These are phyloP conservation scores for Sordariomycetes sp. DNA, from an alignment of 2,329 filamentous ascomycete genomes.

Conservation along the genomic window DNA sequence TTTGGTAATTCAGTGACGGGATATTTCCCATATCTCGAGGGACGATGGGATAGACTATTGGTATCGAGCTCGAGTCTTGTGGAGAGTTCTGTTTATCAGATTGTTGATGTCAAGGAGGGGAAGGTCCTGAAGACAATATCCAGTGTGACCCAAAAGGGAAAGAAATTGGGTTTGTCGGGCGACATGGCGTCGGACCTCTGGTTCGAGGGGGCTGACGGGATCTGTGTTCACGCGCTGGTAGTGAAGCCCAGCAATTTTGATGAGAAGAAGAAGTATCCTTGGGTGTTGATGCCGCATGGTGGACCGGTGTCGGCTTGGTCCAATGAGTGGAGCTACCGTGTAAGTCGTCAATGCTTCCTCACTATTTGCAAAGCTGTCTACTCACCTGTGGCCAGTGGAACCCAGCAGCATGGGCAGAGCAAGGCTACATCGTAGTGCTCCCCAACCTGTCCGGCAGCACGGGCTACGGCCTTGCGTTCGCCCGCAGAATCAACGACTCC, in stretches of 20 bases:
- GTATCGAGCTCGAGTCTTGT: slow-evolving; percentile 26
- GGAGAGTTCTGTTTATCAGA: slow-evolving; percentile 26
- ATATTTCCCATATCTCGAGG: slow-evolving; percentile 16
- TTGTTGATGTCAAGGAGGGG: slow-evolving; percentile 16
- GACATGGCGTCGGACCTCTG: slow-evolving; percentile 30
- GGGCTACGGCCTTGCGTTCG: slow-evolving; percentile 39
- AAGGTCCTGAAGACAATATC: slow-evolving; percentile 17
- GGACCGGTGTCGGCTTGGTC: slow-evolving; percentile 36
- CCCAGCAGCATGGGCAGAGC: slow-evolving; percentile 45
- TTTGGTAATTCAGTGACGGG: slow-evolving; percentile 15
- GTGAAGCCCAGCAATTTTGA: slow-evolving; percentile 28
- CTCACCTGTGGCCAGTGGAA: slow-evolving; percentile 33
- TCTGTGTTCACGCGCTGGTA: slow-evolving; percentile 27
- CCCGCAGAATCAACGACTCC: slow-evolving; percentile 29
- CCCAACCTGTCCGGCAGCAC: slow-evolving; percentile 51
- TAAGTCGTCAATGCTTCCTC: slow-evolving; percentile 13
- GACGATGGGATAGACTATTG: slow-evolving; percentile 18
- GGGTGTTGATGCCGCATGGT: slow-evolving; percentile 26
- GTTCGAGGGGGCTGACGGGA: slow-evolving; percentile 25
- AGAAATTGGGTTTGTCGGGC: slow-evolving; percentile 20
- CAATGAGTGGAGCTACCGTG: slow-evolving; percentile 40
- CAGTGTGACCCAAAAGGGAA: slow-evolving; percentile 18
- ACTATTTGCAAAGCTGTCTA: not conserved
- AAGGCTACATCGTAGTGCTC: slow-evolving; percentile 50
- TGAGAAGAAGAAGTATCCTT: slow-evolving; percentile 22